A percentile compares a stretch with the other conserved stretches of the same genome.
These are phyloP conservation scores for Euphorbia tirucalli DNA, from an alignment of 345 rosid genomes.

Conservation along the genomic window DNA sequence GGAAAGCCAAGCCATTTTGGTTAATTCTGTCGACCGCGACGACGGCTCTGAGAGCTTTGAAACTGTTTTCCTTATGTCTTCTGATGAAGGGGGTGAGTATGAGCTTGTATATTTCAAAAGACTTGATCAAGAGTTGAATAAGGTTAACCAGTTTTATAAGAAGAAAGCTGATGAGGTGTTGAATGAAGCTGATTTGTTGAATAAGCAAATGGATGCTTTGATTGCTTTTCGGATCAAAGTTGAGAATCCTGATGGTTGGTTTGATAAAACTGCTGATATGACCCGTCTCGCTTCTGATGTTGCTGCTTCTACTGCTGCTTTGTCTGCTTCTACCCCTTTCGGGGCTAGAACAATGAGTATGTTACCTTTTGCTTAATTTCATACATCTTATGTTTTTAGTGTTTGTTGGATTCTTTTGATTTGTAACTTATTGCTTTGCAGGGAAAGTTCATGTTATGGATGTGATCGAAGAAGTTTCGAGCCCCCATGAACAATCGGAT, in stretches of 20 bases:
- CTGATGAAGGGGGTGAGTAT: conserved; percentile 61
- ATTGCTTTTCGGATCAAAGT: conserved; percentile 71
- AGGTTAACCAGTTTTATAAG: conserved; percentile 51
- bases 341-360: conserved; percentile 44
- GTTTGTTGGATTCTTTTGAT: neutral
- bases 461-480: conserved; percentile 43
- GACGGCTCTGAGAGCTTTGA: conserved; percentile 34
- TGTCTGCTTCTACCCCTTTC: conserved; percentile 49
- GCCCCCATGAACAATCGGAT: conserved; percentile 38
- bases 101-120: conserved; percentile 57
- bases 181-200: conserved; percentile 52
- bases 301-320: conserved; percentile 46
- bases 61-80: conserved; percentile 53
- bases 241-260: conserved; percentile 53
- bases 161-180: conserved; percentile 51
- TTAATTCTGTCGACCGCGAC: conserved; percentile 25
- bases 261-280: conserved; percentile 45
- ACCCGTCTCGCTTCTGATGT: conserved; percentile 61
- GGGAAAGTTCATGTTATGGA: conserved; percentile 49
- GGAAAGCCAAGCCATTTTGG: conserved; percentile 46
- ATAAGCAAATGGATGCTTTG: conserved; percentile 71
- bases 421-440: conserved; percentile 17
- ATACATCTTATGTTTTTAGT: too few relatives aligned
- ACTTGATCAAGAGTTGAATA: conserved; percentile 64
- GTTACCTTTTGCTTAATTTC: neutral